phyloP scores from a whole-genome alignment of 805 yeast species.

The Zygoascus ofunaensis region DNA sequence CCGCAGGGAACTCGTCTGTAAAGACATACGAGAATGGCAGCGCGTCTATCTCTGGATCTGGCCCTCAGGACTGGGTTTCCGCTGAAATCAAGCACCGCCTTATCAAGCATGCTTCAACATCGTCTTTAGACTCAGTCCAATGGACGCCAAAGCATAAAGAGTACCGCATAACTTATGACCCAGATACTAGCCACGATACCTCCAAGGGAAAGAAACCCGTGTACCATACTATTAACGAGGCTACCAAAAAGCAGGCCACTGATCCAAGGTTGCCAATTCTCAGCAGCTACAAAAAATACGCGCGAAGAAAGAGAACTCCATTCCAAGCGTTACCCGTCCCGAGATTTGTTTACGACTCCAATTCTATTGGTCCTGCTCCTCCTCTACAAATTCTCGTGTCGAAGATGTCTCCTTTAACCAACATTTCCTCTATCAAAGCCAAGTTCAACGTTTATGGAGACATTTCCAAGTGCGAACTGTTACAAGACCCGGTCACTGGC shows the following conservation, averaged over 20 bases:
- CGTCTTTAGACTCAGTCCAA: background rate
- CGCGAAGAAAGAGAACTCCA: slow-evolving; percentile 18
- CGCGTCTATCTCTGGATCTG: background rate
- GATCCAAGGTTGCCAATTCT: slow-evolving; percentile 12
- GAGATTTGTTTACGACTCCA: slow-evolving; percentile 48
- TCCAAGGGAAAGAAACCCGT: slow-evolving; percentile 31
- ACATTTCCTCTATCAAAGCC: slow-evolving; percentile 11
- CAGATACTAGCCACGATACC: slow-evolving; percentile 38
- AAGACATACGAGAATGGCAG: too few relatives aligned
- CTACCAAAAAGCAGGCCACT: slow-evolving; percentile 21
- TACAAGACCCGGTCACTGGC: slow-evolving; percentile 66
- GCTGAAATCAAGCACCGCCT: background rate
- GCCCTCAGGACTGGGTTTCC: background rate
- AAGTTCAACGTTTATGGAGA: slow-evolving; percentile 52
- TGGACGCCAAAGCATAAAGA: background rate
- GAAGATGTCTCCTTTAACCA: slow-evolving; percentile 41
- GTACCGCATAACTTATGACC: slow-evolving; percentile 39
- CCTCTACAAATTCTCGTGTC: slow-evolving; percentile 59
- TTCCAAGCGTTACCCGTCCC: slow-evolving; percentile 20
- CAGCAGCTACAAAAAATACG: slow-evolving; percentile 3
- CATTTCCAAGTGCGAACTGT: slow-evolving; percentile 47
- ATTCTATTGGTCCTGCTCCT: slow-evolving; percentile 71
- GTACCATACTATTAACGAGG: slow-evolving; percentile 24
- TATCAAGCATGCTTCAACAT: background rate
- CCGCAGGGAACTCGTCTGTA: background rate